Conservation (phyloP, 2,329 filamentous ascomycete species). For the Allantophomopsis cytisporea region DNA sequence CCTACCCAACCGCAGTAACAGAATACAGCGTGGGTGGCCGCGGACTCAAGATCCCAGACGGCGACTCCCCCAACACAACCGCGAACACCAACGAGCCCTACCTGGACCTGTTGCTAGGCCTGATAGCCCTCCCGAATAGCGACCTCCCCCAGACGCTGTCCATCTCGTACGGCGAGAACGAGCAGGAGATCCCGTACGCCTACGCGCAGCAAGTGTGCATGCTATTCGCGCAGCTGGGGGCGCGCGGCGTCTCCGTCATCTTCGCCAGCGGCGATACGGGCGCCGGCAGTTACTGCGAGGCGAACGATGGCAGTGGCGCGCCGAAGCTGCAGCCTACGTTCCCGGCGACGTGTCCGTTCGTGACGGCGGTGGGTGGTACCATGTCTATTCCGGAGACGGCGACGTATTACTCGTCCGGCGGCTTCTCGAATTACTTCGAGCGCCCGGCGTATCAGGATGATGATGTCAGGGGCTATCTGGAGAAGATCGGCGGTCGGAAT, state of each 20-base stretch:
- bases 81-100: conserved; percentile 50
- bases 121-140: conserved; percentile 27
- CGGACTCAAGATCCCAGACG: conserved; percentile 24
- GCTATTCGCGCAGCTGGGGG: conserved; percentile 51
- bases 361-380: conserved; percentile 52
- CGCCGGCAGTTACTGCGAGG: conserved; percentile 33
- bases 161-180: conserved; percentile 54
- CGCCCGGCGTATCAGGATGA: conserved; percentile 5
- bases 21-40: conserved; percentile 44
- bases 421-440: conserved; percentile 8
- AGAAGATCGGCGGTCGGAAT: conserved; percentile 2
- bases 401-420: conserved; percentile 25
- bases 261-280: conserved; percentile 43
- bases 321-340: conserved; percentile 46
- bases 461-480: conserved; percentile 2
- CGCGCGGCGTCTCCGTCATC: conserved; percentile 49
- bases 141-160: conserved; percentile 46
- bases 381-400: conserved; percentile 32
- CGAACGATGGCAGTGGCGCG: conserved; percentile 42
- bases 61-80: conserved; percentile 19
- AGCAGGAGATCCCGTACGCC: conserved; percentile 45
- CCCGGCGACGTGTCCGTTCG: conserved; percentile 51
- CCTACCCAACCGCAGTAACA: conserved; percentile 34
- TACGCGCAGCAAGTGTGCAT: conserved; percentile 50
- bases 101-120: conserved; percentile 44